Percentiles rank a stretch among this genome's conserved stretches.
These are phyloP conservation scores for Capsicum chinense DNA, from an alignment of 257 asterid species.

Conservation along the genomic window DNA sequence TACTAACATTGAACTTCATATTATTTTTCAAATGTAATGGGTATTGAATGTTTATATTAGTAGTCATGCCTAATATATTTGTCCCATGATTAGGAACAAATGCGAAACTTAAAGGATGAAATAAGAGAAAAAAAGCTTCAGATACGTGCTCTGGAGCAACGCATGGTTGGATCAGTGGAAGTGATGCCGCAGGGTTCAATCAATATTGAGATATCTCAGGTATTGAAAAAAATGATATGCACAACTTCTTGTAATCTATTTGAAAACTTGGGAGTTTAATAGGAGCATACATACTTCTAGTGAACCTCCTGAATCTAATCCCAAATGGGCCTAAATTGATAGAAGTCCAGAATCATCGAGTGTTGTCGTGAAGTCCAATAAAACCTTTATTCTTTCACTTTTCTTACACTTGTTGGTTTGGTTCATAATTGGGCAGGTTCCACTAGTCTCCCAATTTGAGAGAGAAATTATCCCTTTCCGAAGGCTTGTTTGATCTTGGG, in stretches of 20 bases:
- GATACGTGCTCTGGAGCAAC: conserved; percentile 70
- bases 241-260: not conserved
- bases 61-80: conserved; percentile 27
- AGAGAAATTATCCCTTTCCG: too few species aligned
- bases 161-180: conserved; percentile 78
- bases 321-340: not conserved
- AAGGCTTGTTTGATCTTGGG: not conserved
- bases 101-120: conserved; percentile 68
- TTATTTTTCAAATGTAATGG: not conserved
- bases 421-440: too few species aligned
- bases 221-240: conserved; percentile 18
- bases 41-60: conserved; percentile 25
- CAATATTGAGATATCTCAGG: conserved; percentile 65
- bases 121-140: conserved; percentile 72
- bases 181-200: conserved; percentile 54
- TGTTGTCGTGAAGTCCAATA: not conserved
- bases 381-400: too few species aligned
- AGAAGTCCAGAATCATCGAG: not conserved
- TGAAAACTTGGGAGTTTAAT: not conserved
- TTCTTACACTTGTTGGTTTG: too few species aligned
- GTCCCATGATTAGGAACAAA: conserved; percentile 55
- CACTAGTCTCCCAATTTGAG: too few species aligned
- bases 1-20: not conserved
- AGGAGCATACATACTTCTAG: conserved; percentile 24
- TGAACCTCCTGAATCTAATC: conserved; percentile 19